These are phyloP conservation scores for Cladorrhinum sp. DNA, from an alignment of 2,329 filamentous ascomycete genomes.

Conservation along the genomic window DNA sequence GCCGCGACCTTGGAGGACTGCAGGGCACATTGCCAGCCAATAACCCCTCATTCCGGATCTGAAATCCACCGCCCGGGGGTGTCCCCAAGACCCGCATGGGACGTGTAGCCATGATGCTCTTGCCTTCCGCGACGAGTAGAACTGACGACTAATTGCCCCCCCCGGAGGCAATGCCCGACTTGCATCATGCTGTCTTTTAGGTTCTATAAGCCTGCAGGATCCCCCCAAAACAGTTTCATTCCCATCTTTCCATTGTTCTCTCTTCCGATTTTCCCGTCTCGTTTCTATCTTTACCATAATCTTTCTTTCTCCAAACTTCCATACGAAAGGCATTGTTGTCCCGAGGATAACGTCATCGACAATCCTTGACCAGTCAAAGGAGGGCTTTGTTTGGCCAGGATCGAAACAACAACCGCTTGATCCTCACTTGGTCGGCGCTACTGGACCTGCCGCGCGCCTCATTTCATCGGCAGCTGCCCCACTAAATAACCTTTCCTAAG, in stretches of 20 bases:
- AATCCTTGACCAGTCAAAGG: constrained; percentile 9
- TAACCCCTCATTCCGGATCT: neutral
- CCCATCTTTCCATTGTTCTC: neutral
- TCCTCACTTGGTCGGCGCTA: constrained; percentile 17
- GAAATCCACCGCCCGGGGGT: neutral
- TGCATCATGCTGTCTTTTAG: constrained; percentile 5
- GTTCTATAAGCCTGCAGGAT: constrained; percentile 2
- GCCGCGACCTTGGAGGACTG: neutral
- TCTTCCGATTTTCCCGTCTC: neutral
- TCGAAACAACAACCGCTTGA: constrained; percentile 22
- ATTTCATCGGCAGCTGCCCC: constrained; percentile 8
- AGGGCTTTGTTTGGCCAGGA: constrained; percentile 16
- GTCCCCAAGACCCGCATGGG: neutral
- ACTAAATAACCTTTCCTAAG: constrained; percentile 18
- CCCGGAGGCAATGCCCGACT: constrained; percentile 2
- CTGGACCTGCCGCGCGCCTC: constrained; percentile 26
- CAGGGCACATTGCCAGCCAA: constrained; percentile 8
- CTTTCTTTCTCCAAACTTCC: neutral
- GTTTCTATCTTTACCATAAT: constrained; percentile 5
- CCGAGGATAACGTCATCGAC: neutral
- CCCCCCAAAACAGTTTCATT: neutral
- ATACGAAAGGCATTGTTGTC: neutral
- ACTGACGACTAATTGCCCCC: constrained; percentile 7
- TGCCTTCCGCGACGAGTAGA: neutral
- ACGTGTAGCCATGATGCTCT: constrained; percentile 4